These are phyloP conservation scores for Smithsoniella earleae DNA, from an alignment of 163 green algal genomes.

Conservation along the genomic window DNA sequence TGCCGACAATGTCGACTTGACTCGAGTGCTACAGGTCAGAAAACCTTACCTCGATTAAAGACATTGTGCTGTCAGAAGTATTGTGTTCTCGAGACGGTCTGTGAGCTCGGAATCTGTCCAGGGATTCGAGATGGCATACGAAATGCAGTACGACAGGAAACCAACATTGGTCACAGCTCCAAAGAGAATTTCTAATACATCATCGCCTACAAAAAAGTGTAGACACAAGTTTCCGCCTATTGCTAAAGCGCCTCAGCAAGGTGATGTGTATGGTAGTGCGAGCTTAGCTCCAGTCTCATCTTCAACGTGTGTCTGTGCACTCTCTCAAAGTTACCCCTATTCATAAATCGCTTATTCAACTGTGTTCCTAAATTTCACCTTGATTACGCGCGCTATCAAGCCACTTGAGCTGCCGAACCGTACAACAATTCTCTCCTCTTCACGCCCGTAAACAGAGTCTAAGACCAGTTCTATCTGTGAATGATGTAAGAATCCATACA, in stretches of 20 bases:
- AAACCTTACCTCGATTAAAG: background rate
- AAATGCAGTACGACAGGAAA: slow-evolving; percentile 49
- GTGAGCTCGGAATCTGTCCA: slow-evolving; percentile 34
- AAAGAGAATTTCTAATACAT: too few species aligned
- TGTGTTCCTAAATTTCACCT: too few species aligned
- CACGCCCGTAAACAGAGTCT: too few species aligned
- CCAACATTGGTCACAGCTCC: slow-evolving; percentile 46
- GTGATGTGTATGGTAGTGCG: background rate
- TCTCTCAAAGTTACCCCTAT: background rate
- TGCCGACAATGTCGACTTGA: slow-evolving; percentile 58
- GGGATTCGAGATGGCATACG: slow-evolving; percentile 58
- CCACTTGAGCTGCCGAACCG: too few species aligned
- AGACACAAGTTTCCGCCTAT: background rate
- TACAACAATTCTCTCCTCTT: too few species aligned
- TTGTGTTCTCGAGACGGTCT: background rate
- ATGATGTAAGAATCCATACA: too few species aligned
- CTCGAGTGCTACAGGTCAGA: slow-evolving; percentile 36
- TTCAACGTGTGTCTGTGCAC: background rate
- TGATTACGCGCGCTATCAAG: too few species aligned
- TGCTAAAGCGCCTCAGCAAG: background rate
- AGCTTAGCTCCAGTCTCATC: background rate
- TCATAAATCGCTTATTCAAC: background rate
- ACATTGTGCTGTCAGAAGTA: background rate
- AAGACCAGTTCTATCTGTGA: too few species aligned
- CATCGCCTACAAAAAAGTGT: background rate